phyloP scores from a whole-genome alignment of 2,329 filamentous ascomycete species.

The Botrytis elliptica region DNA sequence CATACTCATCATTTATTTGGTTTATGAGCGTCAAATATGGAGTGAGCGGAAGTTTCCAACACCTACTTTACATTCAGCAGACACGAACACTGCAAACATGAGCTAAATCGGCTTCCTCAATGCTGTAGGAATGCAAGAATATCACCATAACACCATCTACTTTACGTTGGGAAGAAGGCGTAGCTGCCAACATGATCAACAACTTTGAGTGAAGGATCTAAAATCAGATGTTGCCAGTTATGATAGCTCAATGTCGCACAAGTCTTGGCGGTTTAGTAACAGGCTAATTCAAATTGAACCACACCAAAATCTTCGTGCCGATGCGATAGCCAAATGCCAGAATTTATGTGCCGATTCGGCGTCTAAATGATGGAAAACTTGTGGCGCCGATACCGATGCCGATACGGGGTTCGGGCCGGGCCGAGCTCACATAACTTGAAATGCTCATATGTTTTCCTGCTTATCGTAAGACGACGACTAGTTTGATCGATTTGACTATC shows the following conservation, averaged over 20 bases:
- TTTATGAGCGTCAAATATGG: not conserved
- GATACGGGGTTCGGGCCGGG: not conserved
- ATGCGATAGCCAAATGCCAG: not conserved
- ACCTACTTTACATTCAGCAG: not conserved
- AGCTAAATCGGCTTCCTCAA: not conserved
- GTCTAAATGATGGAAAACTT: not conserved
- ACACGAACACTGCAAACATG: not conserved
- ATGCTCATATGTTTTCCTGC: not conserved
- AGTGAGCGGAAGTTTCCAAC: not conserved
- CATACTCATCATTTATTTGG: not conserved
- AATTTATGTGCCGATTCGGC: not conserved
- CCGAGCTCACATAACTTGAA: not conserved
- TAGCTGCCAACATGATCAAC: not conserved
- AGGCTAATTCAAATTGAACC: not conserved
- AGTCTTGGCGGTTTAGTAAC: not conserved
- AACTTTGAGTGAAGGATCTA: not conserved
- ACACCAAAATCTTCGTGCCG: not conserved
- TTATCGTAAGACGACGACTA: not conserved
- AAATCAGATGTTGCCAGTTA: not conserved
- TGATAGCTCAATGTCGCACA: not conserved
- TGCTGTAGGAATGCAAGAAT: not conserved
- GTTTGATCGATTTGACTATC: not conserved
- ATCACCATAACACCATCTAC: not conserved
- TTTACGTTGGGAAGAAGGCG: not conserved
- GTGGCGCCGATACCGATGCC: not conserved